Conservation (phyloP, 2,329 filamentous ascomycete genomes). For the Pseudonectria foliicola region DNA sequence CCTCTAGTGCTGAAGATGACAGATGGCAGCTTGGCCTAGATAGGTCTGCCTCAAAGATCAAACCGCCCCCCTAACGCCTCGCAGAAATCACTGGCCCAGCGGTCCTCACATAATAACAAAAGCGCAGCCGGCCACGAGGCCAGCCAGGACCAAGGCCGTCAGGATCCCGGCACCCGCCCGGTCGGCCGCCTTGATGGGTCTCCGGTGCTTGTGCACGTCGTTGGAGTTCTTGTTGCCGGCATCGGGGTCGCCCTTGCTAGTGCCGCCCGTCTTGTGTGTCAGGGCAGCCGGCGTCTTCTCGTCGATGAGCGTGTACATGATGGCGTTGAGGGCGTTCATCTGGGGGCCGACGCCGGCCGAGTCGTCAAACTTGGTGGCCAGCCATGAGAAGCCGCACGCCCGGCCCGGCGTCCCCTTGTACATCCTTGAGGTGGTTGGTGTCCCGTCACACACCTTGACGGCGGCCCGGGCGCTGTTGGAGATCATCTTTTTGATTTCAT, state of each 20-base stretch:
- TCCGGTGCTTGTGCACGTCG: conserved; percentile 20
- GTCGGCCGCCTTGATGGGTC: conserved; percentile 41
- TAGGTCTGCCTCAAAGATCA: no score
- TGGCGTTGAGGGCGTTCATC: conserved; percentile 58
- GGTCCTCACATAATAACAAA: conserved; percentile 30
- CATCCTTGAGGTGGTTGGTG: conserved; percentile 20
- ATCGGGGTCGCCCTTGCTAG: conserved; percentile 42
- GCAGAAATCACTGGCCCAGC: conserved; percentile 1
- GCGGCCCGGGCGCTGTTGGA: conserved; percentile 45
- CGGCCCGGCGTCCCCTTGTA: conserved; percentile 49
- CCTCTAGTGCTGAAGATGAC: no score
- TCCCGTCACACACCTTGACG: conserved; percentile 43
- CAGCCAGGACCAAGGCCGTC: conserved; percentile 42
- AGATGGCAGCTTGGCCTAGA: no score
- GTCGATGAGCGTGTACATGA: conserved; percentile 53
- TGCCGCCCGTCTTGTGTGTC: conserved; percentile 52
- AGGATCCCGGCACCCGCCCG: conserved; percentile 49
- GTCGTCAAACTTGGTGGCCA: conserved; percentile 48
- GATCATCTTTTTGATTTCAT: conserved; percentile 45
- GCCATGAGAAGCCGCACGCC: conserved; percentile 64
- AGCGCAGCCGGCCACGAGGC: conserved; percentile 41
- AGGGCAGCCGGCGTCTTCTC: conserved; percentile 34
- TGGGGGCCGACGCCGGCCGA: conserved; percentile 58
- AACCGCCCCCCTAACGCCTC: not conserved
- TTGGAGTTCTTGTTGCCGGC: conserved; percentile 33